phyloP scores from a whole-genome alignment of 768 basidiomycete genomes.

The Termitomyces sp. region DNA sequence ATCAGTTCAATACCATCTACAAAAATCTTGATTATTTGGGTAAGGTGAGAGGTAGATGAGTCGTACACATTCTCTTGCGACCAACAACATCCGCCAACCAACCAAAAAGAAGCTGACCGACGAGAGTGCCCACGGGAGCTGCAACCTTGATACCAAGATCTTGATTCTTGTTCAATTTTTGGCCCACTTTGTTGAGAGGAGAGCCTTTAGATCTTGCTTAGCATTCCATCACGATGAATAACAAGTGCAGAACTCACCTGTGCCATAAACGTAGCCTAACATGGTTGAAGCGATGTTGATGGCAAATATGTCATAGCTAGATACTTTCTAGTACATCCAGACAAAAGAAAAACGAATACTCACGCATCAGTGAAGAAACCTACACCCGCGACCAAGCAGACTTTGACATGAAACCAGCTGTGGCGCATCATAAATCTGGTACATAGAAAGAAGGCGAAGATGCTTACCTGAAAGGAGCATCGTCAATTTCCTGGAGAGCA shows the following conservation, averaged over 20 bases:
- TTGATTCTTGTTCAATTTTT: conserved; percentile 51
- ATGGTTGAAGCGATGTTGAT: conserved; percentile 83
- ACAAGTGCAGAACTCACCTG: background rate
- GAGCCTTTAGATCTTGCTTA: background rate
- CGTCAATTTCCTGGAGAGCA: conserved; percentile 83
- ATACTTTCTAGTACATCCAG: background rate
- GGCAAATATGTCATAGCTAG: conserved; percentile 79
- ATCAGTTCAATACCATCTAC: conserved; percentile 69
- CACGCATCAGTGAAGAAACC: conserved; percentile 91
- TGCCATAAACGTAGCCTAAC: conserved; percentile 46
- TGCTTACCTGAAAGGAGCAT: conserved; percentile 71
- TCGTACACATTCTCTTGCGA: conserved; percentile 76
- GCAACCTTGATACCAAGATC: conserved; percentile 76
- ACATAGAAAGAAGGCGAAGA: background rate
- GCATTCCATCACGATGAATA: background rate
- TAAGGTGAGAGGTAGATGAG: background rate
- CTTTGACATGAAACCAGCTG: conserved; percentile 84
- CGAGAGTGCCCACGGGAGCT: conserved; percentile 67
- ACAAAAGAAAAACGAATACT: conserved; percentile 14
- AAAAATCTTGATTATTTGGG: background rate
- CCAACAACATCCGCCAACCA: conserved; percentile 76
- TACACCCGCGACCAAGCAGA: conserved; percentile 64
- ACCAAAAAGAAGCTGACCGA: conserved; percentile 75
- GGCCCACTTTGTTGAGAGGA: conserved; percentile 18
- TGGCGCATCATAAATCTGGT: background rate